Evolutionary conservation across 2,329 filamentous ascomycete genomes (phyloP), one percentile per base, ranked within the genome.

Genomic region (Colletotrichum lentis): DNA sequence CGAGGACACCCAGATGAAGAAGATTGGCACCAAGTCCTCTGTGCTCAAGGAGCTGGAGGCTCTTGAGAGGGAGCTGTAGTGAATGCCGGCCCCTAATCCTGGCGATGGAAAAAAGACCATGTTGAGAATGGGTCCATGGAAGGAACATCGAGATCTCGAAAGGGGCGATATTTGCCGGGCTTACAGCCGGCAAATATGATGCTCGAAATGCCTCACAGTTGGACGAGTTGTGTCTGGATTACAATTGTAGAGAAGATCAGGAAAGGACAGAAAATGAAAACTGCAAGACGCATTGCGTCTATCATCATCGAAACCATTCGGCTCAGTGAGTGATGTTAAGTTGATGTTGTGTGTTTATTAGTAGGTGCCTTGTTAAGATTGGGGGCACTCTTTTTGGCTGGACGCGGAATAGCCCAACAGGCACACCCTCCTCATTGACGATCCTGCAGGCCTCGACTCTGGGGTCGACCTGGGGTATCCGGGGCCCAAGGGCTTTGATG

Each of bases 1-100:
- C 69, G 96, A 99, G 82, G 95, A 97, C 76, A 99, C 96, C 39
- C 96, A 99, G 82, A 89, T 99, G 80, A 96, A 97, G 86, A 99
- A 99, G 87, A 99, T 99, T 74, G 87, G 88, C 64, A 98, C 94
- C 24, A 97, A 98, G 83, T 84, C 89, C 56, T 81, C 86, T 18
- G 95, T 99, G 67, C 85, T 94, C 70, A 93, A 91, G 80, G 96
- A 99, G 81, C 82, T 99, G 68, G 87, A 91, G 54, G 82, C 79
- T 8, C 77, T 94, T 62, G 82, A 70, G 64, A 70, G 50, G 57
- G 63, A 67, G 43, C 63, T 63, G 20, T 53, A 57, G 57, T 69
- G 46, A 56, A 24, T n/a, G 14, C 27, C 12, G 31, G 54, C 12
- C 12, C 35, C 31, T 18, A 4, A 24, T 20, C 35, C 39, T 18